Evolutionary conservation across 768 basidiomycete genomes (phyloP).

Genomic region (Lactarius sp.): DNA sequence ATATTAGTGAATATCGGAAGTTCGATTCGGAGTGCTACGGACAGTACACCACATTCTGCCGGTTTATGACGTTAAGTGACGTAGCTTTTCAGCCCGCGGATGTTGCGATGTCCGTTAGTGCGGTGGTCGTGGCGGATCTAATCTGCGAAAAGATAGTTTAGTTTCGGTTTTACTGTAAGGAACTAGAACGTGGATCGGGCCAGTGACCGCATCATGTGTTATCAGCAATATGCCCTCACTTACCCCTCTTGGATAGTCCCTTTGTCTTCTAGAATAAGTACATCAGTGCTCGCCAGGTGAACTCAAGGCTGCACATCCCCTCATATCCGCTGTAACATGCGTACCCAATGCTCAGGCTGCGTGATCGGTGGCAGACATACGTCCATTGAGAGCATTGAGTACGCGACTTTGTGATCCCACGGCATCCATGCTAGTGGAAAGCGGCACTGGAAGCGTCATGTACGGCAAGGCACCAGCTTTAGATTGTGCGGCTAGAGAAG

Average conservation of each 20-base stretch:
- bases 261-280: not conserved
- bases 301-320: not conserved
- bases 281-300: not conserved
- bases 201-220: not conserved
- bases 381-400: too few relatives aligned
- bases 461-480: too few relatives aligned
- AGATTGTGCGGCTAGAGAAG: not conserved
- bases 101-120: not conserved
- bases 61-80: not conserved
- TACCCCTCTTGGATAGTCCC: not conserved
- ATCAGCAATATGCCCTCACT: not conserved
- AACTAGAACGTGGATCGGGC: not conserved
- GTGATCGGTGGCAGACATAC: not conserved
- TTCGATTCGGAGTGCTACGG: too few relatives aligned
- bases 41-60: too few relatives aligned
- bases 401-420: too few relatives aligned
- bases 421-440: too few relatives aligned
- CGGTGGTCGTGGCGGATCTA: not conserved
- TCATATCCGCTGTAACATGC: not conserved
- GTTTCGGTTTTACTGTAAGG: not conserved
- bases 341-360: not conserved
- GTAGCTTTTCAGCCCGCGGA: not conserved
- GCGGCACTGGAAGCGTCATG: too few relatives aligned
- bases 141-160: not conserved
- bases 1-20: too few relatives aligned